Evolutionary conservation across 768 basidiomycete species (phyloP).

Genomic region (Collybiopsis luxurians): DNA sequence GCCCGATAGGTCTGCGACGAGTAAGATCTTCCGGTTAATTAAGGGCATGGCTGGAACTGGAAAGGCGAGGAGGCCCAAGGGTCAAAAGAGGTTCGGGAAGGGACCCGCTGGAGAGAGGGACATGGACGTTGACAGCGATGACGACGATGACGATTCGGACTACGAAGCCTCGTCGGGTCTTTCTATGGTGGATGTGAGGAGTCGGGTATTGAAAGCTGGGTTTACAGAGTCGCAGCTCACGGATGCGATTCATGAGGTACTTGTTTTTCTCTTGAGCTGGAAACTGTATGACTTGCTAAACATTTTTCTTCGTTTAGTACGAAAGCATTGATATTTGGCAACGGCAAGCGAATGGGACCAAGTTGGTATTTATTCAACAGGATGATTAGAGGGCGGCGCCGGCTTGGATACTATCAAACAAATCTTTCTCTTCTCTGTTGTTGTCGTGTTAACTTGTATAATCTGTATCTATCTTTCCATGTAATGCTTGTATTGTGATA

Average conservation of each 20-base stretch:
- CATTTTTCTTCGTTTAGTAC: constrained; percentile 52
- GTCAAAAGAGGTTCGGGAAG: constrained; percentile 56
- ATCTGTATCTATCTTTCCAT: too few relatives aligned
- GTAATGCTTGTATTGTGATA: too few relatives aligned
- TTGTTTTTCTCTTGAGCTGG: constrained; percentile 8
- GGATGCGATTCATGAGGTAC: constrained; percentile 78
- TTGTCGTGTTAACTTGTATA: too few relatives aligned
- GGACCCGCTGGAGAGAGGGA: constrained; percentile 72
- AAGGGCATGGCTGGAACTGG: constrained; percentile 71
- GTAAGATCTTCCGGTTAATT: constrained; percentile 88
- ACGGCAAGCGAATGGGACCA: constrained; percentile 80
- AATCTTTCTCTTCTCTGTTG: neutral
- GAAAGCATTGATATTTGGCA: constrained; percentile 80
- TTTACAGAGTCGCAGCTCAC: constrained; percentile 91
- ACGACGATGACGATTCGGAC: constrained; percentile 59
- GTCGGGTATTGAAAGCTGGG: constrained; percentile 80
- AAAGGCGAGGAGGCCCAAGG: constrained; percentile 36
- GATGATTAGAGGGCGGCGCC: neutral
- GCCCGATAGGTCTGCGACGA: constrained; percentile 73
- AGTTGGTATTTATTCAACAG: constrained; percentile 35
- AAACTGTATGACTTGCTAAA: too few relatives aligned
- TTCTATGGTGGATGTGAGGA: constrained; percentile 84
- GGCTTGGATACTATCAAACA: neutral
- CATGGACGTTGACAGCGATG: constrained; percentile 67
- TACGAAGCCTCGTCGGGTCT: constrained; percentile 54